Conservation (phyloP, 2,329 filamentous ascomycete genomes). For the Monascus ruber region DNA sequence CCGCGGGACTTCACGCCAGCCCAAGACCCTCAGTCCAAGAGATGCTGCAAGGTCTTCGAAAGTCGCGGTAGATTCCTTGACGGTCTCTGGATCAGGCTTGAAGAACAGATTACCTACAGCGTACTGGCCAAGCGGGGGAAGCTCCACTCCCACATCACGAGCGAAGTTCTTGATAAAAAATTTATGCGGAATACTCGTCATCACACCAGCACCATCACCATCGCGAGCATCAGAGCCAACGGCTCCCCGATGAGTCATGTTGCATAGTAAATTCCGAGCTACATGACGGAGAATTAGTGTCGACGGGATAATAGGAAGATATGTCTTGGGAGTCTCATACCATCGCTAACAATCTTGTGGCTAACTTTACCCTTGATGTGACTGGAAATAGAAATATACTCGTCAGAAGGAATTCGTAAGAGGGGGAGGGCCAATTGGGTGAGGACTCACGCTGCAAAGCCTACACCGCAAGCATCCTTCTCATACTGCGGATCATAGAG, state of each 20-base stretch:
- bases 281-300: slow-evolving; percentile 21
- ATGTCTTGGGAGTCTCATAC: slow-evolving; percentile 40
- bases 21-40: slow-evolving; percentile 78
- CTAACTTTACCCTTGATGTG: slow-evolving; percentile 95
- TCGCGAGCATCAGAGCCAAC: slow-evolving; percentile 96
- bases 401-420: background rate
- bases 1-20: slow-evolving; percentile 90
- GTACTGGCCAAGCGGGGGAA: slow-evolving; percentile 85
- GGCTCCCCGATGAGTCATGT: slow-evolving; percentile 99
- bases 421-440: background rate
- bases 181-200: slow-evolving; percentile 97
- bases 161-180: slow-evolving; percentile 99
- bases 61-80: slow-evolving; percentile 80
- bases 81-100: slow-evolving; percentile 83
- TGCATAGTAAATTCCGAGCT: slow-evolving; percentile 92
- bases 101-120: slow-evolving; percentile 97
- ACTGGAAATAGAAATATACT: slow-evolving; percentile 36
- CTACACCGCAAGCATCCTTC: slow-evolving; percentile 99
- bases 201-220: slow-evolving; percentile 95
- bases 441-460: slow-evolving; percentile 78
- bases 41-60: slow-evolving; percentile 90
- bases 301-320: slow-evolving; percentile 1
- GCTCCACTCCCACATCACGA: slow-evolving; percentile 73
- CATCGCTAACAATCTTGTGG: slow-evolving; percentile 99
- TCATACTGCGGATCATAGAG: slow-evolving; percentile 92